These are phyloP conservation scores for Blastobotrys aristatus DNA, from an alignment of 1,139 yeast genomes.

Conservation along the genomic window DNA sequence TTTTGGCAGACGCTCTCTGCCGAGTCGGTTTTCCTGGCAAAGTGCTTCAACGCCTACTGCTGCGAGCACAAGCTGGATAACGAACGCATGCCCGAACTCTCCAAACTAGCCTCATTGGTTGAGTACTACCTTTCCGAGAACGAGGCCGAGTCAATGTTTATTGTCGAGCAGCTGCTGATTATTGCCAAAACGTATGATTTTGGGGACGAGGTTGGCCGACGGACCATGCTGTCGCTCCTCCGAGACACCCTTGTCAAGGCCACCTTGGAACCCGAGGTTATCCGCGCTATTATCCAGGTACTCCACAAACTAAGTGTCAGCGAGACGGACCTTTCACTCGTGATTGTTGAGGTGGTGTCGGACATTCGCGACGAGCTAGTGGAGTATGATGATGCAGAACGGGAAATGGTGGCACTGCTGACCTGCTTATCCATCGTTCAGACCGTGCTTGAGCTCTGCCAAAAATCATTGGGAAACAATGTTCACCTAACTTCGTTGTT, in stretches of 20 bases:
- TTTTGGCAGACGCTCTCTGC: slow-evolving; percentile 70
- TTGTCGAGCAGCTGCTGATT: slow-evolving; percentile 65
- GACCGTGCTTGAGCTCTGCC: slow-evolving; percentile 63
- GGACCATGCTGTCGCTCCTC: slow-evolving; percentile 69
- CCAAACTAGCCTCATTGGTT: slow-evolving; percentile 58
- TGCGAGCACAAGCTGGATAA: slow-evolving; percentile 47
- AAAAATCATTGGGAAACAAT: slow-evolving; percentile 60
- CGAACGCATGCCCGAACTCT: slow-evolving; percentile 74
- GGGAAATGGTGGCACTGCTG: slow-evolving; percentile 40
- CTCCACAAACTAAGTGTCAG: slow-evolving; percentile 66
- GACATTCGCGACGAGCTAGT: slow-evolving; percentile 66
- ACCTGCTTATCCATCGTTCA: slow-evolving; percentile 69
- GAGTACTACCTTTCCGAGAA: slow-evolving; percentile 48
- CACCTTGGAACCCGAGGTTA: slow-evolving; percentile 49
- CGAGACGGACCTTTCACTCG: slow-evolving; percentile 78
- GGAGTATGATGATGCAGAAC: slow-evolving; percentile 35
- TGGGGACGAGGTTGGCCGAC: slow-evolving; percentile 87
- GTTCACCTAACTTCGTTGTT: slow-evolving; percentile 67
- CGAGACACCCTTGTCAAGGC: slow-evolving; percentile 39
- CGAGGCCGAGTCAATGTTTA: slow-evolving; percentile 61
- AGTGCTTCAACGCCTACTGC: slow-evolving; percentile 65
- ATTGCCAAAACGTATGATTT: slow-evolving; percentile 74
- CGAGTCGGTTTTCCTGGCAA: slow-evolving; percentile 67
- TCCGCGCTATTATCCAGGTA: slow-evolving; percentile 57
- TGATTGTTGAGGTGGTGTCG: slow-evolving; percentile 80